Base-by-base conservation (phyloP, 2,329 filamentous ascomycete genomes). In the Calonectria pauciramosa region DNA sequence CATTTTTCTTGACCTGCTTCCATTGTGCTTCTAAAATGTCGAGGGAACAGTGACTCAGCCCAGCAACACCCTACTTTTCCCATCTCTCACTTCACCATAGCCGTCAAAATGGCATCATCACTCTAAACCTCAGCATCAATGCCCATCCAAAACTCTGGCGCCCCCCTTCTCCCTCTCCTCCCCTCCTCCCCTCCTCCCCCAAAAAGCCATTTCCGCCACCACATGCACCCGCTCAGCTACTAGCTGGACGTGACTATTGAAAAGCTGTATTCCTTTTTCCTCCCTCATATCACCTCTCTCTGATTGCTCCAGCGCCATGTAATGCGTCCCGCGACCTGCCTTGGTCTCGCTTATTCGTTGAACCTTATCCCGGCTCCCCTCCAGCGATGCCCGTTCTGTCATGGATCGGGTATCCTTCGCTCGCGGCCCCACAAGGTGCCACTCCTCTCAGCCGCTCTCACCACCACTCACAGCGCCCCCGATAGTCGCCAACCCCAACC, bases 31-130 rank as follows among this genome's bases (percentile, higher is more conserved):
- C 56, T 36, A 63, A 41, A 41, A 23, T n/a, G n/a, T n/a, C n/a
- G 13, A 34, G 23, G 20, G 32, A 54, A 59, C 51, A 28, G 41
- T 64, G 68, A 65, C 68, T 65, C 68, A 70, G 56, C 68, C 34
- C 56, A 20, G 7, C 56, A 51, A 34, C 54, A 70, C 54, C n/a
- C 41, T 34, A 28, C 54, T 47, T 70, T 70, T 60, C 34, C 47
- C 56, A 38, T 65, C 34, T 30, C 23, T 51, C 54, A 54, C 68
- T 51, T 70, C 67, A 73, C 67, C 71, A 73, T 73, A 36, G 41
- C 44, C 67, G 9, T 70, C 49, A 70, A 73, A 73, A 73, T 73
- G 67, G 67, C 71, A 73, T 63, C 71, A 73, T 73, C 66, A 14
- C 49, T 52, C 64, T 68, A 64, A 51, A 38, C 26, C 56, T 44